Evolutionary conservation across 177 flowering plant species (phyloP).

Genomic region (Tripterygium wilfordii): DNA sequence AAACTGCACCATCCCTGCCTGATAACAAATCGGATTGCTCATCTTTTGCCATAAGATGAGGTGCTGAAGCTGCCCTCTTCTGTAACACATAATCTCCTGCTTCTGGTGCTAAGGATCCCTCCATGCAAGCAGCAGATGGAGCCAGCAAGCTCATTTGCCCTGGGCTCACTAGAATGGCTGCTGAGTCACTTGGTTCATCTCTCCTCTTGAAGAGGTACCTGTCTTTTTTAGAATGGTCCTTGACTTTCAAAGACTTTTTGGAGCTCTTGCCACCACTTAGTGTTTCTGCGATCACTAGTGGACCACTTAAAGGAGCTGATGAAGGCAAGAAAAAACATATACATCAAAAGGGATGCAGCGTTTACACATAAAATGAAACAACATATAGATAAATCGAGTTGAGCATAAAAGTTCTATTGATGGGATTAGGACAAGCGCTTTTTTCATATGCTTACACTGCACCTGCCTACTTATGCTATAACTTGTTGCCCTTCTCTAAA

Average conservation of each 20-base stretch:
- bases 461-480: too few species aligned
- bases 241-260: slow-evolving; percentile 43
- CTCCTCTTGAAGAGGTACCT: slow-evolving; percentile 71
- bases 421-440: too few species aligned
- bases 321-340: slow-evolving; percentile 4
- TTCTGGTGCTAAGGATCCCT: slow-evolving; percentile 23
- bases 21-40: slow-evolving; percentile 15
- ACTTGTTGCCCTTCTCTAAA: too few species aligned
- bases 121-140: slow-evolving; percentile 19
- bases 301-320: slow-evolving; percentile 95
- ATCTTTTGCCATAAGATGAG: slow-evolving; percentile 13
- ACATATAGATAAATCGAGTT: too few species aligned
- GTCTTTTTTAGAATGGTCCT: slow-evolving; percentile 63
- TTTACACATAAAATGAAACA: background rate
- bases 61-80: slow-evolving; percentile 37
- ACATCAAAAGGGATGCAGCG: slow-evolving; percentile 7
- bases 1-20: slow-evolving; percentile 11
- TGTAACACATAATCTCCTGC: slow-evolving; percentile 52
- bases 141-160: slow-evolving; percentile 21
- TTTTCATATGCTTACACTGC: too few species aligned
- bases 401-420: too few species aligned
- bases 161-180: slow-evolving; percentile 13
- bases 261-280: slow-evolving; percentile 50
- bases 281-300: slow-evolving; percentile 78
- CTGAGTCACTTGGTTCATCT: slow-evolving; percentile 39